Base-by-base conservation (phyloP, 768 basidiomycete species). In the Macrolepiota albuminosa region DNA sequence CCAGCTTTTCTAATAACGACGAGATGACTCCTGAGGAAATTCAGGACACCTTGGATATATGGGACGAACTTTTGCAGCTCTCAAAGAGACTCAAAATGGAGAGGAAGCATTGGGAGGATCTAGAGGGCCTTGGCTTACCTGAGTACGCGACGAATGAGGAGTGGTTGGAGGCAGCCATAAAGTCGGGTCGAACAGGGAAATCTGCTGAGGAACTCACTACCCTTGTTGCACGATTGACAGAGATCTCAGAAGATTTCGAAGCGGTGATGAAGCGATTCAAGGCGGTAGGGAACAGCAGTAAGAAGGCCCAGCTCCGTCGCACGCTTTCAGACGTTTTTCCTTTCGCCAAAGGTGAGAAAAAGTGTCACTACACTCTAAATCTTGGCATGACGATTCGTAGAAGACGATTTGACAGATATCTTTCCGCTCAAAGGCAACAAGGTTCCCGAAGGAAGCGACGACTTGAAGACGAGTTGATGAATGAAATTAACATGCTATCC, bases 401-500 rank as follows among this genome's bases (percentile, higher is more conserved):
- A 54, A 54, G 40, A 21, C 11, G 29, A 43, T n/a, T 7, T 42
- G 6, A 54, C 6, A 3, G 39, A 40, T 5, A 6, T 37, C 37
- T 53, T 39, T 26, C 16, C 14, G 24, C 51, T 16, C 39, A n/a
- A 29, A n/a, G 39, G 11, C 39, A 13, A 13, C 31, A 11, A n/a
- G 0, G 18, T 43, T 31, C 3, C 31, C n/a, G n/a, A 43, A 1
- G 39, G 5, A 11, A 14, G 6, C n/a, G 18, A n/a, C 29, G n/a
- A 13, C 11, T 40, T 18, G 4, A 26, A 21, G 39, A 31, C 18
- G 40, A n/a, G n/a, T 40, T 21, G 26, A 33, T 29, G 33, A 8
- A 9, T 14, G 13, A 36, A 42, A 42, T 26, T 11, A 34, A 55
- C n/a, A 10, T 16, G 43, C 43, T 59, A 59, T 62, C 57, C 60